phyloP scores from a whole-genome alignment of 2,329 filamentous ascomycete species.

The Pleoardoris graminearum region DNA sequence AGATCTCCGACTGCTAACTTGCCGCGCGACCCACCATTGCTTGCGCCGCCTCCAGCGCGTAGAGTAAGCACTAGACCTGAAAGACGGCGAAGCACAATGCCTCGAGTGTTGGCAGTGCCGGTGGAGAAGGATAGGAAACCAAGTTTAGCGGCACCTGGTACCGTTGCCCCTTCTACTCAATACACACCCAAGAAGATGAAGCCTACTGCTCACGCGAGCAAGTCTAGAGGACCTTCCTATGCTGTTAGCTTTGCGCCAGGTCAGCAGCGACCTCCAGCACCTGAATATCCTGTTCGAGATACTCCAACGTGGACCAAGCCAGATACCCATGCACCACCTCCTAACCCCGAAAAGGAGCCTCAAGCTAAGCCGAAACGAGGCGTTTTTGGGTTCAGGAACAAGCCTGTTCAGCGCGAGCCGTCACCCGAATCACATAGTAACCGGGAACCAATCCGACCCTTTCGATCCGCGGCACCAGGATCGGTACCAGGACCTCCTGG shows the following conservation, averaged over 20 bases:
- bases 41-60: conserved; percentile 9
- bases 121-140: conserved; percentile 11
- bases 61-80: background rate
- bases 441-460: conserved; percentile 15
- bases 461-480: conserved; percentile 28
- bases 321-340: conserved; percentile 21
- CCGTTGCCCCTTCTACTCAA: conserved; percentile 17
- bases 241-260: conserved; percentile 17
- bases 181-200: background rate
- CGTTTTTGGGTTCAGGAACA: conserved; percentile 14
- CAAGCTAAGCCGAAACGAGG: conserved; percentile 13
- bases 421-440: conserved; percentile 12
- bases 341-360: background rate
- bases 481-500: conserved; percentile 25
- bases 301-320: conserved; percentile 28
- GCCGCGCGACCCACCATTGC: conserved; percentile 14
- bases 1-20: conserved; percentile 12
- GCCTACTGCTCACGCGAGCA: conserved; percentile 8
- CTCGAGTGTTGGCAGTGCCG: conserved; percentile 7
- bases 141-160: conserved; percentile 21
- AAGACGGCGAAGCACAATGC: conserved; percentile 8
- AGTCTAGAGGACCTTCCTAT: conserved; percentile 6
- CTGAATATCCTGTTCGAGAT: conserved; percentile 28
- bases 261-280: conserved; percentile 27
- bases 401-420: conserved; percentile 5